Evolutionary conservation across 2,329 filamentous ascomycete species (phyloP).

Genomic region (Juglanconis sp.): DNA sequence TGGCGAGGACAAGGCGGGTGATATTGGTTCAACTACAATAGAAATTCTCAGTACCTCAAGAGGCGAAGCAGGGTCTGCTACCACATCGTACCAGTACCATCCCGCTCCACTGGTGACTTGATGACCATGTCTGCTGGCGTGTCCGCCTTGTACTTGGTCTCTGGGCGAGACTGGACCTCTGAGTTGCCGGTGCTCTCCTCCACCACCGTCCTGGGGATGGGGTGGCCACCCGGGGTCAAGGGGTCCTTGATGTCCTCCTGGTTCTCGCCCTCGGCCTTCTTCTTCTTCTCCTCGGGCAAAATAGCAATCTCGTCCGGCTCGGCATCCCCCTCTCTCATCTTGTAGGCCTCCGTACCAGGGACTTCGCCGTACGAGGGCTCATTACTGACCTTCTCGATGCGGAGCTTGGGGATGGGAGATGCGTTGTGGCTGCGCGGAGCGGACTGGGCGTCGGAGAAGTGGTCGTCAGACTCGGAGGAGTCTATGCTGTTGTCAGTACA

Average conservation of each 20-base stretch:
- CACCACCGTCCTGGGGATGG: conserved; percentile 51
- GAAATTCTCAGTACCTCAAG: conserved; percentile 28
- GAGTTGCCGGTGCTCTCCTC: conserved; percentile 48
- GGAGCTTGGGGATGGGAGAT: conserved; percentile 56
- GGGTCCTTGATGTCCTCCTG: conserved; percentile 24
- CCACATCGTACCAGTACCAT: conserved; percentile 34
- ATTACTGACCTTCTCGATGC: conserved; percentile 57
- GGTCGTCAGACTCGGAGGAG: conserved; percentile 64
- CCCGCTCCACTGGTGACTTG: conserved; percentile 34
- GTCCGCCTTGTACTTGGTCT: conserved; percentile 47
- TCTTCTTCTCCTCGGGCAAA: conserved; percentile 27
- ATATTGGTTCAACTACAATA: conserved; percentile 36
- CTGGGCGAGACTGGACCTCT: conserved; percentile 41
- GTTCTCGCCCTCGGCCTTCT: conserved; percentile 25
- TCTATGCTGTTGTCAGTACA: conserved; percentile 31
- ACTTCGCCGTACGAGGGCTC: conserved; percentile 59
- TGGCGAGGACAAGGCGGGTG: conserved; percentile 30
- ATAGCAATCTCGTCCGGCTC: conserved; percentile 59
- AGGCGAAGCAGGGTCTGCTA: conserved; percentile 26
- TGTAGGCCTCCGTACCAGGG: conserved; percentile 57
- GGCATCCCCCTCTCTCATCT: conserved; percentile 54
- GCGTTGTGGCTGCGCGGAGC: conserved; percentile 37
- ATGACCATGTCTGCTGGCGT: conserved; percentile 51
- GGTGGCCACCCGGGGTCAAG: conserved; percentile 33
- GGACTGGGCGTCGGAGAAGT: conserved; percentile 62